Conservation (phyloP, 129 eudicot species). For the Erigeron canadensis region DNA sequence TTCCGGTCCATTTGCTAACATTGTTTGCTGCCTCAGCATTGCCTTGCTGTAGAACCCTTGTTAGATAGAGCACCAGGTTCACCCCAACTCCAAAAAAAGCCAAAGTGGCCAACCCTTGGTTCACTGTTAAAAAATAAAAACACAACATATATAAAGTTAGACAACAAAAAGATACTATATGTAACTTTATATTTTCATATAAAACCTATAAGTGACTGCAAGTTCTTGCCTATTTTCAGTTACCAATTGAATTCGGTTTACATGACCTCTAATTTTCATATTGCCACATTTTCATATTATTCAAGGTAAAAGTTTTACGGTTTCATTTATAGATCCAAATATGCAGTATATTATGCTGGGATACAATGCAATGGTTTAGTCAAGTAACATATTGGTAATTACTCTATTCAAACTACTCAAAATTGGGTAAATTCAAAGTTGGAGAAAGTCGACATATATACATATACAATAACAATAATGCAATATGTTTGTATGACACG, state of each 20-base stretch:
- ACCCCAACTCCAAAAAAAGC: conserved; percentile 98
- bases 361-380: not conserved
- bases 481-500: not conserved
- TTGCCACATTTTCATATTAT: not conserved
- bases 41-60: conserved; percentile 79
- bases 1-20: conserved; percentile 99
- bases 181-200: not conserved
- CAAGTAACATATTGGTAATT: not conserved
- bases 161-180: not conserved
- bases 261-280: too few species aligned
- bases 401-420: not conserved
- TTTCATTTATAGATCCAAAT: not conserved
- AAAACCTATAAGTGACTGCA: not conserved
- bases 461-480: not conserved
- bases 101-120: conserved; percentile 90
- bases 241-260: too few species aligned
- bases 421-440: not conserved
- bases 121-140: conserved; percentile 53
- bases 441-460: not conserved
- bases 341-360: not conserved
- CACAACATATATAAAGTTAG: conserved; percentile 26
- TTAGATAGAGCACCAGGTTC: conserved; percentile 83
- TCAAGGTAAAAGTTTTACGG: not conserved
- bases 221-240: not conserved
- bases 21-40: conserved; percentile 95